phyloP scores from a whole-genome alignment of 768 basidiomycete species.

The Suillus alpinus region DNA sequence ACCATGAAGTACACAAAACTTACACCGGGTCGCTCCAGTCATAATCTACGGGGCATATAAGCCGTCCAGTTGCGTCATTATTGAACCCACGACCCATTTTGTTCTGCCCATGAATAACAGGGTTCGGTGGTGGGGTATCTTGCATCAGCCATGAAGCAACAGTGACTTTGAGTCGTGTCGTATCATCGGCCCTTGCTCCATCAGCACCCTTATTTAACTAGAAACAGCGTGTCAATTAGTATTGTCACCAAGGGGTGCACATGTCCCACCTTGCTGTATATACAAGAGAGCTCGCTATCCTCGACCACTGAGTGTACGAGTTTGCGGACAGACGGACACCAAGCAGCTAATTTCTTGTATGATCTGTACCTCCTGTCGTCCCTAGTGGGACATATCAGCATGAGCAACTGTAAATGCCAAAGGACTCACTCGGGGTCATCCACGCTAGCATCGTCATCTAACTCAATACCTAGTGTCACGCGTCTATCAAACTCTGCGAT shows the following conservation, averaged over 20 bases:
- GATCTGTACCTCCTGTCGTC: neutral
- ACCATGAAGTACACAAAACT: neutral
- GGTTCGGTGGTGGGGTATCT: neutral
- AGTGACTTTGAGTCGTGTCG: neutral
- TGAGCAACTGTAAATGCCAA: neutral
- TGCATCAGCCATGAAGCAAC: neutral
- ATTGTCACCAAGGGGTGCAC: neutral
- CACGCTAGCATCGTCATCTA: neutral
- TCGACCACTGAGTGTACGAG: neutral
- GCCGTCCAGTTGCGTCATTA: constrained; percentile 7
- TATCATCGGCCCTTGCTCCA: neutral
- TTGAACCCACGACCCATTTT: constrained; percentile 2
- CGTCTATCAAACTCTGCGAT: constrained; percentile 10
- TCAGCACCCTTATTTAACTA: neutral
- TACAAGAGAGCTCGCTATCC: neutral
- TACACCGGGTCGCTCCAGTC: constrained; percentile 12
- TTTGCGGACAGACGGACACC: constrained; percentile 6
- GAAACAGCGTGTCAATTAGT: neutral
- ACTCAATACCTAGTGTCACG: neutral
- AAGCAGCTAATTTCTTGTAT: constrained; percentile 5
- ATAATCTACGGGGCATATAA: constrained; percentile 15
- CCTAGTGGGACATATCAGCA: constrained; percentile 5
- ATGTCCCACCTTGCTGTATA: neutral
- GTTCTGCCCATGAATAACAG: neutral
- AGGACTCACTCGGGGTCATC: neutral